These are phyloP conservation scores for Solanum appendiculatum DNA, from an alignment of 257 asterid genomes.

Conservation along the genomic window DNA sequence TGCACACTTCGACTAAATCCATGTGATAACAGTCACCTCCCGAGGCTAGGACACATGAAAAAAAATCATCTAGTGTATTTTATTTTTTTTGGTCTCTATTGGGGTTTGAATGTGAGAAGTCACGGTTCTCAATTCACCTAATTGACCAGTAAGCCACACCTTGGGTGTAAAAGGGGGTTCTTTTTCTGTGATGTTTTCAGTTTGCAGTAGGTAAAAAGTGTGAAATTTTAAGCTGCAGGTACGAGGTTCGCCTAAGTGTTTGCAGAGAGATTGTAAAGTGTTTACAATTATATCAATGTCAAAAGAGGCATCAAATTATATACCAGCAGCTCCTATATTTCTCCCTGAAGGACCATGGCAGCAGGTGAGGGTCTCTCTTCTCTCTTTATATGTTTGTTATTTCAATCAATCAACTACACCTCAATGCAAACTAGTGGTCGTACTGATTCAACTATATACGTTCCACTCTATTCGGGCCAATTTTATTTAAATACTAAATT, in stretches of 20 bases:
- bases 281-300: slow-evolving; percentile 32
- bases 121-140: not conserved
- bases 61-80: not conserved
- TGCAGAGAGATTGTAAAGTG: slow-evolving; percentile 25
- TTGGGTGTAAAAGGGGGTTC: not conserved
- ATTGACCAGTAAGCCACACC: not conserved
- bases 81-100: not conserved
- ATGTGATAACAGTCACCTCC: not conserved
- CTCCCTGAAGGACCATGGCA: slow-evolving; percentile 89
- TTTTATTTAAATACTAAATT: not conserved
- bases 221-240: slow-evolving; percentile 24
- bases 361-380: slow-evolving; percentile 31
- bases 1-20: not conserved
- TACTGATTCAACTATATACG: not conserved
- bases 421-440: not conserved
- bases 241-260: slow-evolving; percentile 2
- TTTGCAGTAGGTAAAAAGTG: not conserved
- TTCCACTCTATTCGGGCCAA: not conserved
- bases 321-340: slow-evolving; percentile 85
- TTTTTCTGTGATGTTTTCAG: not conserved
- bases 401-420: not conserved
- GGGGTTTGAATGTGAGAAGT: not conserved
- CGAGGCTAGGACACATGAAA: not conserved
- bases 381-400: not conserved
- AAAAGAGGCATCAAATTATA: slow-evolving; percentile 44